phyloP scores from a whole-genome alignment of 2,329 filamentous ascomycete genomes.

The Sclerotinia trifoliorum region DNA sequence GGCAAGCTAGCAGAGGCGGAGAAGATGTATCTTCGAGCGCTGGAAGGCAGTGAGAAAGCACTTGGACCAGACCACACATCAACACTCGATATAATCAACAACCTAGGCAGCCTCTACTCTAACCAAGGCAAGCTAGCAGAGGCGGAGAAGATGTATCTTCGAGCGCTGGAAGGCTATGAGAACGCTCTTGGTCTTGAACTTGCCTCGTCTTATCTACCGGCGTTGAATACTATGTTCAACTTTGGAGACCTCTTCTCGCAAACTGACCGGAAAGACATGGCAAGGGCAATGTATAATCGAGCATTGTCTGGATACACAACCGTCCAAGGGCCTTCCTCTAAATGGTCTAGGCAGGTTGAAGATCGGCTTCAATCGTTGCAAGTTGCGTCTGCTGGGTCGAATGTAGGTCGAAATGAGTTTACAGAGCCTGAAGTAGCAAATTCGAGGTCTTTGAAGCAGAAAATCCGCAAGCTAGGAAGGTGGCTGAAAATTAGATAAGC shows the following conservation, averaged over 20 bases:
- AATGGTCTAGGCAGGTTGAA: not conserved
- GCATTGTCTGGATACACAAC: not conserved
- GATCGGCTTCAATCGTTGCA: not conserved
- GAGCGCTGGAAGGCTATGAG: too few relatives aligned
- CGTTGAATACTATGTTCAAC: too few relatives aligned
- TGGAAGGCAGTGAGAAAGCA: too few relatives aligned
- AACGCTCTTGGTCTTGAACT: too few relatives aligned
- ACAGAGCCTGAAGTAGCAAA: not conserved
- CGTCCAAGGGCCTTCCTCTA: not conserved
- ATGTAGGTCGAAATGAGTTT: not conserved
- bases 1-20: too few relatives aligned
- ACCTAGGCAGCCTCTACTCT: too few relatives aligned
- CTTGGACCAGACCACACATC: too few relatives aligned
- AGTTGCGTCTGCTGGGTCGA: not conserved
- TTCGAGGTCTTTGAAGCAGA: not conserved
- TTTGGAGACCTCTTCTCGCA: not conserved
- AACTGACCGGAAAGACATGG: constrained; percentile 9
- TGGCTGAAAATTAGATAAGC: not conserved
- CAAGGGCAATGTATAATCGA: not conserved
- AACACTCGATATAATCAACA: too few relatives aligned
- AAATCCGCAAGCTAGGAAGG: not conserved
- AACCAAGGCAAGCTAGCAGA: too few relatives aligned
- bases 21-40: too few relatives aligned
- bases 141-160: too few relatives aligned
- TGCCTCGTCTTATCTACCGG: too few relatives aligned